Evolutionary conservation across 495 filamentous ascomycete species (phyloP).

Genomic region (Viridothelium virens): DNA sequence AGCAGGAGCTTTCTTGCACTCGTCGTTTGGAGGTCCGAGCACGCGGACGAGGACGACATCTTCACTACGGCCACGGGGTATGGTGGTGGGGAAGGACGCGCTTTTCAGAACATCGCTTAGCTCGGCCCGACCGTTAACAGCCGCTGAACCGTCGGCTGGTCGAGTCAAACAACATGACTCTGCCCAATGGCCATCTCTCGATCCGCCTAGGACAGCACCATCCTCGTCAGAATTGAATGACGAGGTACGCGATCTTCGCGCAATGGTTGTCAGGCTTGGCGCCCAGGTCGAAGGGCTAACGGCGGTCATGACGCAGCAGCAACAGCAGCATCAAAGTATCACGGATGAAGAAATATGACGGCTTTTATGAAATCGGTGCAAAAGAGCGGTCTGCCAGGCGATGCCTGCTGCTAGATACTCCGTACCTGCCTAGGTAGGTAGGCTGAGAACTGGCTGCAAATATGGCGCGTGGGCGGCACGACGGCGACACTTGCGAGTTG

Average conservation of each 20-base stretch:
- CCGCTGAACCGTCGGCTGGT: conserved; percentile 13
- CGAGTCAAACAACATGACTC: conserved; percentile 20
- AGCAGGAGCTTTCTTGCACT: not conserved
- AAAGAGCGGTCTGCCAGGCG: not conserved
- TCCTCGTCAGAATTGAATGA: conserved; percentile 22
- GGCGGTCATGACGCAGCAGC: conserved; percentile 27
- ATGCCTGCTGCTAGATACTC: not conserved
- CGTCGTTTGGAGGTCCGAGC: conserved; percentile 29
- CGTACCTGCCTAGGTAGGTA: too few species aligned
- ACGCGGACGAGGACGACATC: not conserved
- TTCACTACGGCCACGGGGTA: not conserved
- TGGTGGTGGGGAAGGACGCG: not conserved
- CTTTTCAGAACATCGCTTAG: conserved; percentile 23
- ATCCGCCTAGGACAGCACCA: conserved; percentile 19
- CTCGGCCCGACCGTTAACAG: conserved; percentile 22
- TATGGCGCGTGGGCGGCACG: not conserved
- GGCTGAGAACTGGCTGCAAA: too few species aligned
- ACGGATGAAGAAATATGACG: not conserved
- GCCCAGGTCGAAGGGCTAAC: conserved; percentile 30
- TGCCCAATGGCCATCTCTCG: conserved; percentile 17
- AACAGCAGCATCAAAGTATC: not conserved
- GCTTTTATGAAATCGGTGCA: not conserved
- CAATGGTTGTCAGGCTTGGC: conserved; percentile 31
- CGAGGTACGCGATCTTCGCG: conserved; percentile 21
- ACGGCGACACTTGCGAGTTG: not conserved